phyloP scores from a whole-genome alignment of 2,329 filamentous ascomycete species.

The Phyllosticta citribraziliensis region DNA sequence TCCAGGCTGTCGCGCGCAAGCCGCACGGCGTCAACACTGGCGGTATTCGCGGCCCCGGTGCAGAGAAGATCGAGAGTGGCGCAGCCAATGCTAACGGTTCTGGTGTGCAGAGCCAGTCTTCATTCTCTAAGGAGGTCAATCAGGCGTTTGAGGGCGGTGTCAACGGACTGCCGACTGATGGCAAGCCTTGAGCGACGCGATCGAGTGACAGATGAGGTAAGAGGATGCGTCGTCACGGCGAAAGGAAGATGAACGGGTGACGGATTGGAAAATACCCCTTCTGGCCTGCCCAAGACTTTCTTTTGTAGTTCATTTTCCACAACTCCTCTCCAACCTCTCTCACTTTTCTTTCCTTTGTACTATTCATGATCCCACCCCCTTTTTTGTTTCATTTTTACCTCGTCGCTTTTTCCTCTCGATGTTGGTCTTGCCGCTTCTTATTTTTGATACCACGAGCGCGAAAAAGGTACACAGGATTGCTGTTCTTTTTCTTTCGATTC shows the following conservation, averaged over 20 bases:
- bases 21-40: slow-evolving; percentile 39
- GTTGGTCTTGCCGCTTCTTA: background rate
- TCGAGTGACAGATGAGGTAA: background rate
- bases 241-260: background rate
- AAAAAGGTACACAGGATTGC: background rate
- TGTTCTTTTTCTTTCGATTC: background rate
- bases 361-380: background rate
- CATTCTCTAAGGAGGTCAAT: slow-evolving; percentile 37
- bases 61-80: slow-evolving; percentile 12
- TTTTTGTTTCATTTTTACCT: background rate
- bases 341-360: background rate
- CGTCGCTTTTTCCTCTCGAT: background rate
- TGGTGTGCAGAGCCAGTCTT: slow-evolving; percentile 17
- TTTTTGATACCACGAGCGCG: background rate
- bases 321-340: background rate
- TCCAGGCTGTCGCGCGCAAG: slow-evolving; percentile 48
- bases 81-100: slow-evolving; percentile 8
- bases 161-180: background rate
- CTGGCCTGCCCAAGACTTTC: background rate
- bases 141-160: slow-evolving; percentile 26
- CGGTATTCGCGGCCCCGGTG: slow-evolving; percentile 18
- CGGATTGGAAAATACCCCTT: background rate
- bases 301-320: background rate
- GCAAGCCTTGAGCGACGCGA: too few species aligned
- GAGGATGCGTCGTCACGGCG: background rate